Conservation (phyloP, 306 rosid genomes). For the Quercus bicolor region DNA sequence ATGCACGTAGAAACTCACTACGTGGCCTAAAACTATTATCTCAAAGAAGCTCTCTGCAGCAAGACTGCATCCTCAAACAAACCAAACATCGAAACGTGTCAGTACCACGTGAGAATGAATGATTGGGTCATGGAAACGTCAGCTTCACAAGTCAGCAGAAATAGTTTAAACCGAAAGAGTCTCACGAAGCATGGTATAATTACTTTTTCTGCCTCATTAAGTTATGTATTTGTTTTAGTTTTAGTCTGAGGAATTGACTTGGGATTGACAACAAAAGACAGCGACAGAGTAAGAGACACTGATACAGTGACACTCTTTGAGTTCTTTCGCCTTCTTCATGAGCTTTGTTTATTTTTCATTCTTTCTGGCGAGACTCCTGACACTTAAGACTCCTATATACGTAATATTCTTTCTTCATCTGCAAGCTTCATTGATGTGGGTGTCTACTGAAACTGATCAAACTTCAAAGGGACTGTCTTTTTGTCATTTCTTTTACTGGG, state of each 20-base stretch:
- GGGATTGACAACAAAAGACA: conserved; percentile 1
- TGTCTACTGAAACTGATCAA: background rate
- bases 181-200: too few relatives aligned
- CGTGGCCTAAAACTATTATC: too few relatives aligned
- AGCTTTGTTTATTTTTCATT: background rate
- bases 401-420: background rate
- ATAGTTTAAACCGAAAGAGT: too few relatives aligned
- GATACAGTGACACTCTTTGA: background rate
- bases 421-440: too few relatives aligned
- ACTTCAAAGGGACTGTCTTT: too few relatives aligned
- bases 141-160: background rate
- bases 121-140: background rate
- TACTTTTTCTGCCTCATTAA: background rate
- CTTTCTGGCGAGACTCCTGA: background rate
- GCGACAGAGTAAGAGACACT: too few relatives aligned
- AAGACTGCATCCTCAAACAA: background rate
- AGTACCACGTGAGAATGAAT: too few relatives aligned
- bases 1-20: too few relatives aligned
- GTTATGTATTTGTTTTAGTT: background rate
- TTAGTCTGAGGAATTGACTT: conserved; percentile 10
- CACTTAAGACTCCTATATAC: background rate
- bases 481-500: too few relatives aligned
- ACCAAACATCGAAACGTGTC: background rate
- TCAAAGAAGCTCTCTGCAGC: too few relatives aligned
- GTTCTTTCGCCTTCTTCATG: background rate